Base-by-base conservation (phyloP, 352 stramenopile genomes). In the Pythium volutum region DNA sequence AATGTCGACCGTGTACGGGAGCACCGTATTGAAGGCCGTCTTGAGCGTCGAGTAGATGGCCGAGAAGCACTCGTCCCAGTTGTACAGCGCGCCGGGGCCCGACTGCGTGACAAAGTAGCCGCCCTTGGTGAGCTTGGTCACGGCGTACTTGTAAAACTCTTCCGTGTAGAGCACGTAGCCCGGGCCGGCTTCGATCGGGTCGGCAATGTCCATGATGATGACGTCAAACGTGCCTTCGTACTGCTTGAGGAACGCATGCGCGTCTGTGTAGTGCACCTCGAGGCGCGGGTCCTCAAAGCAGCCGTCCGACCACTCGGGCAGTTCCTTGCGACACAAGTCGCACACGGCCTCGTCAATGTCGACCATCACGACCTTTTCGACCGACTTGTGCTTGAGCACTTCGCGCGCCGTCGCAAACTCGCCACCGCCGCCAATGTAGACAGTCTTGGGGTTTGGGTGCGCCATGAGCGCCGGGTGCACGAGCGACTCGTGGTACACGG, bases 151-250 rank as follows among this genome's bases (percentile, higher is more conserved):
- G 82, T 98, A 98, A 73, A 98, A 98, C 67, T 89, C 80, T 49
- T 86, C 78, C 26, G 76, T 87, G 71, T 88, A 89, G 6, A 91
- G 73, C 66, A 91, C 81, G 70, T 97, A 96, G 22, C 91, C 94
- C 26, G 94, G 96, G 42, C 96, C 96, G 33, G 92, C 94, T 71
- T 98, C 93, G 55, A 98, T 96, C 42, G 89, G 88, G 74, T 97
- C 89, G 26, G 86, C 89, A 61, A 98, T 98, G 71, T 98, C 96
- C 86, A 98, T 97, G 75, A 98, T 96, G 60, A 98, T 97, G 15
- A 98, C 89, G 69, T 99, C 95, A 60, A 93, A 89, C 33, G 73
- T 87, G 65, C 76, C 77, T 29, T 86, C 78, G 68, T 91, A 88
- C 65, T 88, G 60, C 68, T 91, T 89, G 46, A 98, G 75, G 64